A percentile compares a stretch with the other conserved stretches of the same genome.
These are phyloP conservation scores for Russula earlei DNA, from an alignment of 768 basidiomycete genomes.

Conservation along the genomic window DNA sequence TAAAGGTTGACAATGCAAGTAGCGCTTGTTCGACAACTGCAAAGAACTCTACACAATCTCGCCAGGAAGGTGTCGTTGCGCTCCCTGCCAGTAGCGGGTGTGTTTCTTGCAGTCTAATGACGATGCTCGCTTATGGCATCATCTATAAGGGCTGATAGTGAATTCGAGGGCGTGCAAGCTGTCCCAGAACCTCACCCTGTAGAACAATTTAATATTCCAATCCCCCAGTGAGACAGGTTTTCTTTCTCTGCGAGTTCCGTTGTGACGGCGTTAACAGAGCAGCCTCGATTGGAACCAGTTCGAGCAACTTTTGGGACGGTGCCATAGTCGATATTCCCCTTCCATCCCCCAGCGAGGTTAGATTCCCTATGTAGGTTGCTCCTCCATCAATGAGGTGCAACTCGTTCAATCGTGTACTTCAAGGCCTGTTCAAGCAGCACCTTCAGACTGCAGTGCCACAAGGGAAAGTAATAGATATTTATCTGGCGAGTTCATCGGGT, in stretches of 20 bases:
- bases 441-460: not conserved
- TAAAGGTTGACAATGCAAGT: not conserved
- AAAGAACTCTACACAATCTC: not conserved
- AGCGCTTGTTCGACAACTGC: not conserved
- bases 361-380: constrained; percentile 1
- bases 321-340: constrained; percentile 6
- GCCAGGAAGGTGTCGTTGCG: not conserved
- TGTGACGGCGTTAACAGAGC: not conserved
- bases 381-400: not conserved
- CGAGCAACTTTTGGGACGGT: not conserved
- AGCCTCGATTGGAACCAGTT: not conserved
- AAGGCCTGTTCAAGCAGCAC: constrained; percentile 8
- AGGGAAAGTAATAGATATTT: not conserved
- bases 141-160: not conserved
- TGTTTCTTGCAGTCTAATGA: not conserved
- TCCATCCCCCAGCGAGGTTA: not conserved
- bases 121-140: not conserved
- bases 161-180: not conserved
- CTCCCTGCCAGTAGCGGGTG: not conserved
- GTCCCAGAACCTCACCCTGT: not conserved
- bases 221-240: constrained; percentile 5
- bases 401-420: not conserved
- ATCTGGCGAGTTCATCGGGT: not conserved
- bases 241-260: not conserved
- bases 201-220: not conserved